phyloP scores from a whole-genome alignment of 345 rosid species.

The Salix koriyanagi region DNA sequence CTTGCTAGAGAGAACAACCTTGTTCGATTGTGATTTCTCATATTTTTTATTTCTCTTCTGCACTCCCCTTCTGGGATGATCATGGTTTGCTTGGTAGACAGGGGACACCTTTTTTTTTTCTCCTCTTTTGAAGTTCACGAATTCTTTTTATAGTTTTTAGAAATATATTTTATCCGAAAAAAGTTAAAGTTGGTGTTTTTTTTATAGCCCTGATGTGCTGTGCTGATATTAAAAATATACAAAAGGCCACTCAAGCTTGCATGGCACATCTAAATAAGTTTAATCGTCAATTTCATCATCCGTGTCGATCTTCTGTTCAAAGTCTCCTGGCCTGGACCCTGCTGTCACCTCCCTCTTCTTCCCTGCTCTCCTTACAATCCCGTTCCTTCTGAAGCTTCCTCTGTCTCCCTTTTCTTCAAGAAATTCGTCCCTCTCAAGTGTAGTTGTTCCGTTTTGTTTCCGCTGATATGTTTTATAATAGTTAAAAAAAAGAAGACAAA shows the following conservation, averaged over 20 bases:
- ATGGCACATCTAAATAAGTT: neutral
- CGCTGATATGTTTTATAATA: too few species aligned
- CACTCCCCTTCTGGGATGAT: neutral
- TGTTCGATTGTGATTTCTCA: neutral
- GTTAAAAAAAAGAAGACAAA: too few species aligned
- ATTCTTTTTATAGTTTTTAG: too few species aligned
- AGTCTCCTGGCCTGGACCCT: constrained; percentile 61
- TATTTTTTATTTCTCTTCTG: neutral
- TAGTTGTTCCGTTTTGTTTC: too few species aligned
- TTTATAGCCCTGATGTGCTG: too few species aligned
- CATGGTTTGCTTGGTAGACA: neutral
- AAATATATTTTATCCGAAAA: too few species aligned
- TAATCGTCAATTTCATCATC: constrained; percentile 6
- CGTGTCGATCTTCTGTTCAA: constrained; percentile 55
- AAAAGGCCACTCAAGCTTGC: neutral
- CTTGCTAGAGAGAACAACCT: neutral
- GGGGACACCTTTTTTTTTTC: neutral
- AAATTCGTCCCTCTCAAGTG: constrained; percentile 46
- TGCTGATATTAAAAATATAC: neutral
- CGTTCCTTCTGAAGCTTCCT: constrained; percentile 68
- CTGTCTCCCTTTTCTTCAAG: constrained; percentile 65
- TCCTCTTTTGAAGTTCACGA: neutral
- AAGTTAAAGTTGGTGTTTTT: too few species aligned
- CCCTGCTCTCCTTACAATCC: constrained; percentile 50
- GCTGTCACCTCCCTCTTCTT: constrained; percentile 47